A percentile compares a stretch with the other conserved stretches of the same genome.
Evolutionary conservation across 192 early-diverging fungal genomes (phyloP).

Genomic region (Backusella westeae): DNA sequence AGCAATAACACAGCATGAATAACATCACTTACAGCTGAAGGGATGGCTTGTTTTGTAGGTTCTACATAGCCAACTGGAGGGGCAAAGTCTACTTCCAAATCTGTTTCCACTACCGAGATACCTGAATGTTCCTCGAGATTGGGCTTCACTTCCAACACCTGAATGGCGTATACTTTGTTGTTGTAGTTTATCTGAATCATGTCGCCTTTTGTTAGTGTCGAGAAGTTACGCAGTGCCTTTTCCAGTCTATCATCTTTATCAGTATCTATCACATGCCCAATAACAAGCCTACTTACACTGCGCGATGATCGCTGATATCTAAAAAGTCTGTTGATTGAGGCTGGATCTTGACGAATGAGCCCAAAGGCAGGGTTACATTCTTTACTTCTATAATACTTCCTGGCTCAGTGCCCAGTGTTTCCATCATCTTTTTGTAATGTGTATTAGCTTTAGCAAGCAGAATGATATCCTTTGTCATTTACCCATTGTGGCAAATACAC

Average conservation of each 20-base stretch:
- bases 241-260: constrained; percentile 59
- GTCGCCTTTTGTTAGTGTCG: constrained; percentile 90
- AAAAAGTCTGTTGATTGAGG: constrained; percentile 96
- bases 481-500: constrained; percentile 97
- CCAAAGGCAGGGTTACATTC: constrained; percentile 75
- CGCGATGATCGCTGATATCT: constrained; percentile 94
- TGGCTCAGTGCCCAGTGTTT: constrained; percentile 71
- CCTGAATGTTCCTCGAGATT: constrained; percentile 53
- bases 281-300: constrained; percentile 61
- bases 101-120: constrained; percentile 95
- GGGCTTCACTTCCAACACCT: constrained; percentile 89
- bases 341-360: constrained; percentile 92
- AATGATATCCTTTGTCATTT: not conserved
- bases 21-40: constrained; percentile 19
- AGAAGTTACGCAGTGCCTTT: constrained; percentile 87
- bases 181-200: constrained; percentile 94
- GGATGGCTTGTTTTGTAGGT: constrained; percentile 42
- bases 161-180: constrained; percentile 79
- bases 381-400: constrained; percentile 79
- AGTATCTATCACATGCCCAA: not conserved
- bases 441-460: not conserved
- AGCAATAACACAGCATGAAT: too few species aligned
- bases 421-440: constrained; percentile 79
- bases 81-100: constrained; percentile 96
- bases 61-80: constrained; percentile 96